Percentiles rank a stretch among this genome's conserved stretches.
These are phyloP conservation scores for Penicillium sumatraense DNA, from an alignment of 2,329 filamentous ascomycete species.

Conservation along the genomic window DNA sequence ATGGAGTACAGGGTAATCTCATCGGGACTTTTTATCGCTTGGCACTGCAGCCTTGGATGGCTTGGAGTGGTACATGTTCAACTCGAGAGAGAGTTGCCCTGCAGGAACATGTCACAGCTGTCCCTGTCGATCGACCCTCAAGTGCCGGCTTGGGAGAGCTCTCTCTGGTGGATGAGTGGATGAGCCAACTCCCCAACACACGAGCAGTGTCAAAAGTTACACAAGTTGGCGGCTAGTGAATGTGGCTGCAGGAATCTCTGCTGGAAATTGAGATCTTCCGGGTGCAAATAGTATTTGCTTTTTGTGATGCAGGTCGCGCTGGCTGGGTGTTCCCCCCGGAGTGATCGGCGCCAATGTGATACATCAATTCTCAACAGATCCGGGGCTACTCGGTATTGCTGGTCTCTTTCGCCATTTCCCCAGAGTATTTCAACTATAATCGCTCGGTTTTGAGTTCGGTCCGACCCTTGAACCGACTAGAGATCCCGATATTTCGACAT, in stretches of 20 bases:
- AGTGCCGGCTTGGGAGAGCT: background rate
- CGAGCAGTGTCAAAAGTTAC: slow-evolving; percentile 1
- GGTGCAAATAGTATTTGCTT: slow-evolving; percentile 8
- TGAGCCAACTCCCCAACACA: background rate
- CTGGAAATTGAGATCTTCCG: slow-evolving; percentile 9
- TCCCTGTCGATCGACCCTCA: slow-evolving; percentile 12
- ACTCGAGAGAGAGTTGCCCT: background rate
- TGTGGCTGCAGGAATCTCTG: background rate
- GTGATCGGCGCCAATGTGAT: slow-evolving; percentile 14
- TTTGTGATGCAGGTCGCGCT: background rate
- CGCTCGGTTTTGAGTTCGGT: background rate
- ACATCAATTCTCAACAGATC: slow-evolving; percentile 3
- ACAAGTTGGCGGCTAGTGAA: slow-evolving; percentile 5
- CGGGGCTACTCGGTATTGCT: background rate
- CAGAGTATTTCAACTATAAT: background rate
- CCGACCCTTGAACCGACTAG: background rate
- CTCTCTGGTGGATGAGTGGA: too few species aligned
- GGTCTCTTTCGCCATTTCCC: background rate
- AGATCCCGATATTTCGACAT: background rate
- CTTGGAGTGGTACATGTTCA: slow-evolving; percentile 10
- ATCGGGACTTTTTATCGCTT: background rate
- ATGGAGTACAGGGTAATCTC: background rate
- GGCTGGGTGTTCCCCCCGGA: background rate
- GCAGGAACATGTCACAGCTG: slow-evolving; percentile 5
- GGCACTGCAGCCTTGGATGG: background rate